Evolutionary conservation across 2,329 filamentous ascomycete species (phyloP), one percentile per base, ranked within the genome.

Genomic region (Ambrosiella xylebori): DNA sequence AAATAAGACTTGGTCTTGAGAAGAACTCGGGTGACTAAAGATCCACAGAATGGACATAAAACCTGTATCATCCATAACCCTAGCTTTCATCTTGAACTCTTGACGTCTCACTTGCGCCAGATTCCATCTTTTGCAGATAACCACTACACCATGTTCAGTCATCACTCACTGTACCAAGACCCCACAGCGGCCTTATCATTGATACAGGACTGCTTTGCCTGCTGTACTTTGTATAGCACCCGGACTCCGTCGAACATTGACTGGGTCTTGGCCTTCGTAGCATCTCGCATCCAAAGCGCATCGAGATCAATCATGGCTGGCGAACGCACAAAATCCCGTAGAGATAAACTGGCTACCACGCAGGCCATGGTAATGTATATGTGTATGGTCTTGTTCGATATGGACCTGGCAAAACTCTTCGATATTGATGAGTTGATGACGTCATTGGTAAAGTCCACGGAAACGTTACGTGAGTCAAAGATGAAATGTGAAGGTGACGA

Each of bases 351-450:
- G 4, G 71, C 74, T 0, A 70, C 73, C 40, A 69, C 71, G 0
- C 75, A 79, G 9, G 71, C 76, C 1, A 68, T 79, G 1, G 60
- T 77, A 2, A 65, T 76, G 0, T 78, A 78, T 63, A 71, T 75
- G 54, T 71, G 72, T 39, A 74, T 79, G 58, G 66, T 72, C 12
- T 65, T 79, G 38, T 77, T 76, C 58, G 75, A 78, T 63, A 73
- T 72, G 12, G 72, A 76, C 62, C 71, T 77, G n/a, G 64, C 67
- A 13, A 65, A 69, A 4, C 68, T 71, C 1, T 27, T 56, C 37
- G 51, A 56, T 35, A 49, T 62, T 11, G 11, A 55, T 37, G 12
- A 45, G 49, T 37, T 37, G 59, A 61, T 61, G 54, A 38, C 27
- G 11, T 11, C 41, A 19, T 35, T 57, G 47, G 37, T 35, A 37